Conservation (phyloP, 116 monocot genomes). For the Posidonia oceanica region DNA sequence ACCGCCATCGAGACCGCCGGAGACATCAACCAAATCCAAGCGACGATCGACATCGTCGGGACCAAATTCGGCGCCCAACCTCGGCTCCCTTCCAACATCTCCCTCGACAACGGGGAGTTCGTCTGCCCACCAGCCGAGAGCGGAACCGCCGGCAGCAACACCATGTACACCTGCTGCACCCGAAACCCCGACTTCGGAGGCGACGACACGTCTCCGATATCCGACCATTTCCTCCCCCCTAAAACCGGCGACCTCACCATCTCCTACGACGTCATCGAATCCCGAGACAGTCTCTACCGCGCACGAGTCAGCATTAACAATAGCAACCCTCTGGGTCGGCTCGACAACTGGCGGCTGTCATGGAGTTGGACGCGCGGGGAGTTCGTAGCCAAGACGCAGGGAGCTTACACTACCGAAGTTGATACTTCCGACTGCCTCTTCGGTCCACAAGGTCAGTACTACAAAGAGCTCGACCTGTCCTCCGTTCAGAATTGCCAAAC, state of each 20-base stretch:
- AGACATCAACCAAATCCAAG: constrained; percentile 56
- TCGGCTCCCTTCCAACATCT: constrained; percentile 40
- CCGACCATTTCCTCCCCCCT: constrained; percentile 27
- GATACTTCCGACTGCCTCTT: constrained; percentile 44
- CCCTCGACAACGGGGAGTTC: constrained; percentile 46
- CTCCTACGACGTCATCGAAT: constrained; percentile 67
- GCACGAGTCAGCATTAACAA: constrained; percentile 66
- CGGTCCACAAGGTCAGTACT: constrained; percentile 54
- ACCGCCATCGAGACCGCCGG: constrained; percentile 85
- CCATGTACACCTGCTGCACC: constrained; percentile 48
- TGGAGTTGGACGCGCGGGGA: constrained; percentile 71
- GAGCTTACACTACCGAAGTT: constrained; percentile 36
- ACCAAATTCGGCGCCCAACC: constrained; percentile 49
- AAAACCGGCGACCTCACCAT: constrained; percentile 61
- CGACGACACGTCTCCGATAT: constrained; percentile 17
- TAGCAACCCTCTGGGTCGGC: constrained; percentile 44
- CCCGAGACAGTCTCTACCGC: constrained; percentile 38
- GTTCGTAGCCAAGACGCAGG: constrained; percentile 56
- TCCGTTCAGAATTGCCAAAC: constrained; percentile 47
- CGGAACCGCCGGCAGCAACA: background rate
- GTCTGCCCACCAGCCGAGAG: constrained; percentile 23
- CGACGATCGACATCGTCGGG: constrained; percentile 37
- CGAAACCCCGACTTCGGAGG: constrained; percentile 29
- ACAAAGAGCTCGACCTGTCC: constrained; percentile 53
- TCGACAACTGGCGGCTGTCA: constrained; percentile 76